Evolutionary conservation across 495 filamentous ascomycete species (phyloP), one percentile per base, ranked within the genome.

Genomic region (Corynascus novoguineensis): DNA sequence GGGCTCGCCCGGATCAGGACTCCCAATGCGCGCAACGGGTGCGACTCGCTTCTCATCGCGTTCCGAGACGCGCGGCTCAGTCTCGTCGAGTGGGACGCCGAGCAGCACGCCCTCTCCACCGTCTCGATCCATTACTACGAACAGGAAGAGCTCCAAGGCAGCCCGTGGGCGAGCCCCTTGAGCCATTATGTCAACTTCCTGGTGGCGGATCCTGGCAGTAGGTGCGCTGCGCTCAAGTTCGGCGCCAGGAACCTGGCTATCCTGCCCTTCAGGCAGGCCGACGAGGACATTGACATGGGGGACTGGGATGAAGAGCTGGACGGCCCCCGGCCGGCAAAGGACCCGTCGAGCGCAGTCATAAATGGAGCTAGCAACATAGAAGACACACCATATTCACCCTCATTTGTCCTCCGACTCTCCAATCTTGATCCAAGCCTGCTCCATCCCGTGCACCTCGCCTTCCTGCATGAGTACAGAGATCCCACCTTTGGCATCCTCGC

Each of bases 91-190:
- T 99, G 93, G 93, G 89, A 99, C 69, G 83, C 88, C 19, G 85
- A 87, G 62, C 81, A 81, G 37, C 76, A 89, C 66, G 78, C 80
- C 24, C 82, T 97, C 50, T 82, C 82, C 27, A 99, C 93, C 14
- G 83, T 92, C 55, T 96, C 91, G 27, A 91, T 99, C 61, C 93
- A 99, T 74, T 96, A 92, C 74, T 99, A 97, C 68, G 93, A 99
- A 68, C 83, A 91, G 67, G 92, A 97, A 65, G 91, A 96, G 63
- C 75, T 90, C 58, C 81, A 81, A 55, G 79, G 82, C 29, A 86
- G 78, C 63, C 91, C 85, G 19, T 97, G 85, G 87, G 80, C 81
- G 31, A 81, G 83, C 22, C 83, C 86, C 42, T 67, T 90, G 56
- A 81, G 80, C 63, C 75, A 81, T 46, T 86, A 82, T 71, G 79